Conservation (phyloP, 257 asterid genomes). For the Scutellaria barbata region DNA sequence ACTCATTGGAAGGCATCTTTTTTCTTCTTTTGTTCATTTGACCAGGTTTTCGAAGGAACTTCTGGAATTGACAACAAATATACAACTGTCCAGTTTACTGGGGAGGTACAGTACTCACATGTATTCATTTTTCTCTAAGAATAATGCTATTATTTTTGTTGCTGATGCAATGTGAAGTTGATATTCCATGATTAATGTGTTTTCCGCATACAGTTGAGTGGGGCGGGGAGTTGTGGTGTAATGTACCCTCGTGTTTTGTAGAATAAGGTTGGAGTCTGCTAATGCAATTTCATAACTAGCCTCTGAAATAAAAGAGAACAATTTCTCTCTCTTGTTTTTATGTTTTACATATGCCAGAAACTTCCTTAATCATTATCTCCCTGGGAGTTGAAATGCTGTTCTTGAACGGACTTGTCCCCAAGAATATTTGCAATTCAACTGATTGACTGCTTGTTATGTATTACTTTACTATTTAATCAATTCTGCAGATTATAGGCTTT, state of each 20-base stretch:
- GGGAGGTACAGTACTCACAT: conserved; percentile 65
- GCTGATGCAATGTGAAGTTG: conserved; percentile 15
- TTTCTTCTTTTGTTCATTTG: conserved; percentile 30
- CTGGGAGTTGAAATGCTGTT: neutral
- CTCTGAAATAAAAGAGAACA: neutral
- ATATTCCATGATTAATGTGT: conserved; percentile 2
- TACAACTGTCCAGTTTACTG: conserved; percentile 96
- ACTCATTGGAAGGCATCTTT: conserved; percentile 1
- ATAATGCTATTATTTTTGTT: conserved; percentile 26
- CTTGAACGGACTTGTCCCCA: neutral
- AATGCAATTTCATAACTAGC: neutral
- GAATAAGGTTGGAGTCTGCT: neutral
- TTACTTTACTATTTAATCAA: too few relatives aligned
- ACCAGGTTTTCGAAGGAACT: conserved; percentile 95
- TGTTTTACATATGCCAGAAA: neutral
- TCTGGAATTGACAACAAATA: conserved; percentile 97
- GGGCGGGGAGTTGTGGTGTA: neutral
- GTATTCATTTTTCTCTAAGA: conserved; percentile 10
- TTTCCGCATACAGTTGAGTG: neutral
- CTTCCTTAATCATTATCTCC: neutral
- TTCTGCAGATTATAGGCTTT: neutral
- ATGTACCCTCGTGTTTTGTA: conserved; percentile 9
- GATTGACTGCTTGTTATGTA: neutral
- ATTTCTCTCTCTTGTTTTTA: neutral
- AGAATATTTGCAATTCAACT: neutral